Base-by-base conservation (phyloP, 2,329 filamentous ascomycete species). In the Fusarium longipes region DNA sequence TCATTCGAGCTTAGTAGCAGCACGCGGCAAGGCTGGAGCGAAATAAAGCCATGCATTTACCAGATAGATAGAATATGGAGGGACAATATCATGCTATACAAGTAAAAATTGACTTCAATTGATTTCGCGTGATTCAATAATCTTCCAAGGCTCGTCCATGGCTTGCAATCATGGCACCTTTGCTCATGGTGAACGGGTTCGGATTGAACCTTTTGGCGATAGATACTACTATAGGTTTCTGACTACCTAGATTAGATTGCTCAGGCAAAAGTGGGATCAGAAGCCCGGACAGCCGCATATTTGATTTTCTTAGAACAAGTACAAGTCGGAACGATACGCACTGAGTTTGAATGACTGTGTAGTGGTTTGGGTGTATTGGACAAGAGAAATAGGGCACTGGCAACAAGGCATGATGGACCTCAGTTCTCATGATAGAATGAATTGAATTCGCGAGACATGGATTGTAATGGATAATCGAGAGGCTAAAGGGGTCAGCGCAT, bases 361-460 rank as follows among this genome's bases (percentile, higher is more conserved):
- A 12, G 8, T 17, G 32, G 6, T 6, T 33, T 44, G 43, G n/a
- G 38, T 27, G 24, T 32, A 39, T 14, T 40, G 15, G 20, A 29
- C 29, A 33, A 44, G 27, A 25, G 50, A 20, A 29, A 51, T 6
- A 36, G 32, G 38, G 22, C 36, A 24, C 20, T 35, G 38, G 45
- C 30, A 40, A 66, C 50, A 56, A 51, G 49, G 51, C 65, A 68
- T 68, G 65, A 68, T 68, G 65, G 35, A 29, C 32, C 30, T 59
- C n/a, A 29, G 56, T 29, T 63, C 42, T 60, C 65, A 68, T 68
- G 65, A 68, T 68, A 49, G 38, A 57, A 32, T 20, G 18, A 22
- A 44, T n/a, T 45, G 35, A 49, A 17, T 33, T 55, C 30, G 30
- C 65, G 38, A 39, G 57, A 66, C 55, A 57, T 62, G 50, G 25